Percentiles rank a stretch among this genome's conserved stretches.
Conservation (phyloP, 2,329 filamentous ascomycete genomes). For the Ophiostoma ips region DNA sequence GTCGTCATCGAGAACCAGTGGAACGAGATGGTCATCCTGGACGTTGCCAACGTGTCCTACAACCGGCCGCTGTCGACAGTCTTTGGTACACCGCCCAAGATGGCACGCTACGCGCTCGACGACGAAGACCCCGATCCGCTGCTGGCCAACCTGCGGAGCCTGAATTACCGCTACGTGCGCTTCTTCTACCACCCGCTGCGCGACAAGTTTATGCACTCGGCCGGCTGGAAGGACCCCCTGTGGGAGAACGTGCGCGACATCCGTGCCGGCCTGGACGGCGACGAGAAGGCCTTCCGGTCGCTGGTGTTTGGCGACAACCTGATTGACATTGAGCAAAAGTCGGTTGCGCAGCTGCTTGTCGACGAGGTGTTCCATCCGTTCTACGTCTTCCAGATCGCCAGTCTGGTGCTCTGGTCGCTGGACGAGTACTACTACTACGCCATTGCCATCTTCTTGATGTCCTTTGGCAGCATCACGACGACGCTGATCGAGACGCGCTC, state of each 20-base stretch:
- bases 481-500: constrained; percentile 83
- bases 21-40: constrained; percentile 75
- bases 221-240: constrained; percentile 83
- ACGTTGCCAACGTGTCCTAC: constrained; percentile 42
- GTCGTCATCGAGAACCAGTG: constrained; percentile 94
- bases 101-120: constrained; percentile 14
- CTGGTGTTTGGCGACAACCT: constrained; percentile 79
- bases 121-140: constrained; percentile 58
- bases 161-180: constrained; percentile 89
- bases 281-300: constrained; percentile 71
- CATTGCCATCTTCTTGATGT: constrained; percentile 86
- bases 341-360: constrained; percentile 64
- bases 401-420: constrained; percentile 83
- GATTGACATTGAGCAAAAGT: constrained; percentile 89
- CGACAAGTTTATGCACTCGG: constrained; percentile 77
- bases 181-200: constrained; percentile 82
- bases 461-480: constrained; percentile 76
- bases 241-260: constrained; percentile 71
- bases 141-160: constrained; percentile 55
- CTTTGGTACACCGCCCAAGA: constrained; percentile 53
- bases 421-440: constrained; percentile 99
- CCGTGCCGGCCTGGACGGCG: constrained; percentile 57
- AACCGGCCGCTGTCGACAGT: constrained; percentile 44
- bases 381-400: constrained; percentile 95
- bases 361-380: constrained; percentile 97